Conservation (phyloP, 768 basidiomycete genomes). For the Suillus tomentosus region DNA sequence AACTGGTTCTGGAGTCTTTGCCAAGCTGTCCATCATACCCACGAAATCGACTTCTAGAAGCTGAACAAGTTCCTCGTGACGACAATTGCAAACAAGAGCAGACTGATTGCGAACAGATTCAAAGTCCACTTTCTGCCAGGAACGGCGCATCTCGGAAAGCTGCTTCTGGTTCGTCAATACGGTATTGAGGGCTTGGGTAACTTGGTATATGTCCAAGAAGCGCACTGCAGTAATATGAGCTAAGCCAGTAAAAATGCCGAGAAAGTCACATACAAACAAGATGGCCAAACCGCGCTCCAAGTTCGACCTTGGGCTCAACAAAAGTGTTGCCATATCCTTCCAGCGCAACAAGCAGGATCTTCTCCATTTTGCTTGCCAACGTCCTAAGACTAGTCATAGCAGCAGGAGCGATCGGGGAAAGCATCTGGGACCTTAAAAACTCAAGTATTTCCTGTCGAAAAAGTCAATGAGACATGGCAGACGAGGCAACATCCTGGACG, state of each 20-base stretch:
- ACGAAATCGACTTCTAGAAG: conserved; percentile 86
- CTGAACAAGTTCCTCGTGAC: conserved; percentile 86
- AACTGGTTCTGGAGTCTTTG: conserved; percentile 77
- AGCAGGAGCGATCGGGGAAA: conserved; percentile 69
- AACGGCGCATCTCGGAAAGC: conserved; percentile 80
- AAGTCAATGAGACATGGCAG: conserved; percentile 20
- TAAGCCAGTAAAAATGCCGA: not conserved
- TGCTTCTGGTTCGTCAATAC: conserved; percentile 88
- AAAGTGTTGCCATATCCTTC: conserved; percentile 87
- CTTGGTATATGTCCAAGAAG: conserved; percentile 90
- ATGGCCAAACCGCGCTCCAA: conserved; percentile 89
- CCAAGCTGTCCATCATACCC: conserved; percentile 66
- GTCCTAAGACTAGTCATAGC: conserved; percentile 74
- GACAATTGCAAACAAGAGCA: conserved; percentile 91
- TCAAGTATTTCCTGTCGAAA: conserved; percentile 79
- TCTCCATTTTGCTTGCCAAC: conserved; percentile 90
- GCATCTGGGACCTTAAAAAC: conserved; percentile 80
- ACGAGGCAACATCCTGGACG: conserved; percentile 34
- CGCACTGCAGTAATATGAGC: conserved; percentile 55
- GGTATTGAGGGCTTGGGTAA: conserved; percentile 86
- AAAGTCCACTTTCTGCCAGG: conserved; percentile 88
- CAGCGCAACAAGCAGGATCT: conserved; percentile 77
- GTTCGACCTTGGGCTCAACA: conserved; percentile 88
- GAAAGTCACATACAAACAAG: conserved; percentile 68
- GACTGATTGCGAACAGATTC: conserved; percentile 91